phyloP scores from a whole-genome alignment of 495 filamentous ascomycete species.

The Penicillium cataractarum region DNA sequence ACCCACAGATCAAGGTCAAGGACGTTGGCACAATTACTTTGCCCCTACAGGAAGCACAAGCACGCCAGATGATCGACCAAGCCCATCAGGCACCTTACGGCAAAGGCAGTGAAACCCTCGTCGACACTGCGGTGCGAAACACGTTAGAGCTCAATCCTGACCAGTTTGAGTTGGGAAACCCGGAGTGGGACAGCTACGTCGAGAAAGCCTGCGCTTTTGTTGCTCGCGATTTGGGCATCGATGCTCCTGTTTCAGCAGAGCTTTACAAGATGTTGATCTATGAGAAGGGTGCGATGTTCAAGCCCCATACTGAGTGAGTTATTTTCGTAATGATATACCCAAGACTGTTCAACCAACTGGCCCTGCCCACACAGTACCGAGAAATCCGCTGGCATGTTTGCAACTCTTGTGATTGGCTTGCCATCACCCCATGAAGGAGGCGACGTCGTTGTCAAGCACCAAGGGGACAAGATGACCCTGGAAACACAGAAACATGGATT shows the following conservation, averaged over 20 bases:
- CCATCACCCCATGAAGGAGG: not conserved
- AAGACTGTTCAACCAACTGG: not conserved
- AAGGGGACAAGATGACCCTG: not conserved
- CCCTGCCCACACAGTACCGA: not conserved
- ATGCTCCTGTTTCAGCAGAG: not conserved
- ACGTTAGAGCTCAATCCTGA: not conserved
- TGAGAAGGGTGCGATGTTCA: not conserved
- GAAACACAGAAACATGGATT: not conserved
- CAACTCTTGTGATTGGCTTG: not conserved
- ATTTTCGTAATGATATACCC: not conserved
- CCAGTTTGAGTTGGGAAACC: not conserved
- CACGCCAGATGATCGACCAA: not conserved
- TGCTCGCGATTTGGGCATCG: not conserved
- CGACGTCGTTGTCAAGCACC: not conserved
- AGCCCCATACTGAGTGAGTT: not conserved
- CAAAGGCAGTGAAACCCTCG: not conserved
- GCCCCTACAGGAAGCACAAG: not conserved
- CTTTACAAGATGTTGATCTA: conserved; percentile 4
- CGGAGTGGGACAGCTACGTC: not conserved
- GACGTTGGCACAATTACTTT: not conserved
- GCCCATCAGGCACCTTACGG: not conserved
- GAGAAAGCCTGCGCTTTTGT: not conserved
- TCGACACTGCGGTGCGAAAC: not conserved
- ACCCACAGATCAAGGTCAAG: not conserved
- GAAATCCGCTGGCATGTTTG: not conserved